Evolutionary conservation across 371 early-diverging fungal species (phyloP).

Genomic region (Chytridium lagenaria): DNA sequence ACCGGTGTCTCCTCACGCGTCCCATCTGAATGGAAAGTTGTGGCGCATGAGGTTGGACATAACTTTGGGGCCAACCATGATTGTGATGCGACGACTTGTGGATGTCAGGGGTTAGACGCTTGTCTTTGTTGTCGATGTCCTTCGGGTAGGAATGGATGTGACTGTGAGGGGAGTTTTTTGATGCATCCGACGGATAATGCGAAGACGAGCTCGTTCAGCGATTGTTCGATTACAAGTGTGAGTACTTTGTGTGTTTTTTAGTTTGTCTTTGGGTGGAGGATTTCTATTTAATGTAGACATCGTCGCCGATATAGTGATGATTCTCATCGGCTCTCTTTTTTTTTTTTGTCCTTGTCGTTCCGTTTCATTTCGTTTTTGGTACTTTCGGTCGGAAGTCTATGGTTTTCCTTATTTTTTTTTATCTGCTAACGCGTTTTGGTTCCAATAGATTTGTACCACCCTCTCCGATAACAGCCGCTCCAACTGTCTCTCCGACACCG

Average conservation of each 20-base stretch:
- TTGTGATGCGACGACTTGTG: conserved; percentile 66
- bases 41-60: conserved; percentile 94
- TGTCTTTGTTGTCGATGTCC: conserved; percentile 74
- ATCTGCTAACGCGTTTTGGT: no score
- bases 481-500: conserved; percentile 48
- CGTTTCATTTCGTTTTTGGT: no score
- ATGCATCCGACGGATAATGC: conserved; percentile 74
- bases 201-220: conserved; percentile 72
- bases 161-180: conserved; percentile 76
- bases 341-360: no score
- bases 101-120: conserved; percentile 55
- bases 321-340: no score
- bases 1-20: conserved; percentile 88
- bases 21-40: conserved; percentile 90
- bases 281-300: neutral
- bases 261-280: neutral
- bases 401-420: no score
- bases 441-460: conserved; percentile 39
- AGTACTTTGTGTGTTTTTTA: conserved; percentile 53
- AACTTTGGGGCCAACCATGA: conserved; percentile 73
- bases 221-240: conserved; percentile 84
- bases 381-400: no score
- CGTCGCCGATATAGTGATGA: no score
- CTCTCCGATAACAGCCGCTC: conserved; percentile 14
- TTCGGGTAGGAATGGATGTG: conserved; percentile 58